Evolutionary conservation across 2,329 filamentous ascomycete species (phyloP).

Genomic region (Pseudocercospora eumusae): DNA sequence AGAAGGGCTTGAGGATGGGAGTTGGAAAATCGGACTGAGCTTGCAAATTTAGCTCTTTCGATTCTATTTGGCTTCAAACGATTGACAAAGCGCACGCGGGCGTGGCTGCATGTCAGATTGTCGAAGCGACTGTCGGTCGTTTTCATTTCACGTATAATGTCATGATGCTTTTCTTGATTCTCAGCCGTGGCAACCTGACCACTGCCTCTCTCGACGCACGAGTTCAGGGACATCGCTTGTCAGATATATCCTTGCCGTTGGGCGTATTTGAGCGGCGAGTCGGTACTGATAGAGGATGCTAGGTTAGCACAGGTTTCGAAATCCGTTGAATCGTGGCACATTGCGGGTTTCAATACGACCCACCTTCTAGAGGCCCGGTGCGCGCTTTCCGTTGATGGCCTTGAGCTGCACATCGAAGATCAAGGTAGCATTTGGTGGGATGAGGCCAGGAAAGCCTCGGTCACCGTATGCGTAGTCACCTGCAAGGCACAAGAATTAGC

Average conservation of each 20-base stretch:
- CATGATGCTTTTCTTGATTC: neutral
- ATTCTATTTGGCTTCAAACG: neutral
- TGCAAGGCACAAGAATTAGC: neutral
- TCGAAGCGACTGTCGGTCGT: neutral
- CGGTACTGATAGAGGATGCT: neutral
- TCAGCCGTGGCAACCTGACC: neutral
- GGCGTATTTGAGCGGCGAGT: neutral
- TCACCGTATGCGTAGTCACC: slow-evolving; percentile 65
- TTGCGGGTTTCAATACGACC: neutral
- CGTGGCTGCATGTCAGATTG: neutral
- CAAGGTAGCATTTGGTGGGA: slow-evolving; percentile 72
- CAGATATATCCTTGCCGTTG: neutral
- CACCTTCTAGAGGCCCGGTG: slow-evolving; percentile 10
- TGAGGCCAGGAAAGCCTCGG: slow-evolving; percentile 72
- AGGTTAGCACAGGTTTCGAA: neutral
- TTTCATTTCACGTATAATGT: neutral
- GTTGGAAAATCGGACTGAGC: too few species aligned
- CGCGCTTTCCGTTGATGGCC: slow-evolving; percentile 56
- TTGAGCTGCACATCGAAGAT: slow-evolving; percentile 77
- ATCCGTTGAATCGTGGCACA: too few species aligned
- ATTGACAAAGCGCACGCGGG: neutral
- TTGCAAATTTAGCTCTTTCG: neutral
- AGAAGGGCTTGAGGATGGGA: neutral
- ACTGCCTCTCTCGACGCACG: neutral
- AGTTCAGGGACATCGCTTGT: neutral